phyloP scores from a whole-genome alignment of 306 rosid species.

The Quercus aquifolioides region DNA sequence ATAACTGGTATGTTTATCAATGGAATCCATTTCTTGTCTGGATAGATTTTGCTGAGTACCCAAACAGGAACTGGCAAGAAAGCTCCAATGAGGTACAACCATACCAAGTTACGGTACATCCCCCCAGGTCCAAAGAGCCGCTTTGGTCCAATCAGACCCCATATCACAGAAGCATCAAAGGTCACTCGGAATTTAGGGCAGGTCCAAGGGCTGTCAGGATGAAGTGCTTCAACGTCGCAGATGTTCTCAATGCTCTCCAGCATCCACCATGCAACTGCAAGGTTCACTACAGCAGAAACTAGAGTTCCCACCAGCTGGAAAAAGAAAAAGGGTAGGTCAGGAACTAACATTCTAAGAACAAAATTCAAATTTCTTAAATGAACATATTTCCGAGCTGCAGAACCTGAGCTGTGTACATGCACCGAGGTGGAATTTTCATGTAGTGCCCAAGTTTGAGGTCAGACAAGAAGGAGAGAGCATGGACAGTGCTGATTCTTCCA shows the following conservation, averaged over 20 bases:
- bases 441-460: slow-evolving; percentile 98
- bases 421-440: slow-evolving; percentile 97
- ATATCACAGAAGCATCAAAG: slow-evolving; percentile 91
- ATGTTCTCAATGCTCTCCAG: slow-evolving; percentile 68
- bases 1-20: slow-evolving; percentile 91
- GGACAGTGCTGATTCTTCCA: slow-evolving; percentile 95
- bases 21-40: slow-evolving; percentile 85
- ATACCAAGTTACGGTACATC: slow-evolving; percentile 74
- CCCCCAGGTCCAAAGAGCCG: slow-evolving; percentile 90
- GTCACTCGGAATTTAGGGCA: slow-evolving; percentile 95
- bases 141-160: slow-evolving; percentile 93
- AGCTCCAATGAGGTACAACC: slow-evolving; percentile 90
- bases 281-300: slow-evolving; percentile 72
- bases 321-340: not conserved
- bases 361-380: not conserved
- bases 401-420: slow-evolving; percentile 97
- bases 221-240: slow-evolving; percentile 63
- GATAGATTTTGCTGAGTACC: slow-evolving; percentile 77
- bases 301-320: slow-evolving; percentile 86
- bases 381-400: slow-evolving; percentile 6
- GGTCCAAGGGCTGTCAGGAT: slow-evolving; percentile 91
- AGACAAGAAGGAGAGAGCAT: slow-evolving; percentile 91
- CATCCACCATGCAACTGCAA: slow-evolving; percentile 99
- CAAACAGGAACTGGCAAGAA: slow-evolving; percentile 83
- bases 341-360: not conserved